A percentile compares a stretch with the other conserved stretches of the same genome.
These are phyloP conservation scores for Inga laurina DNA, from an alignment of 306 rosid genomes.

Conservation along the genomic window DNA sequence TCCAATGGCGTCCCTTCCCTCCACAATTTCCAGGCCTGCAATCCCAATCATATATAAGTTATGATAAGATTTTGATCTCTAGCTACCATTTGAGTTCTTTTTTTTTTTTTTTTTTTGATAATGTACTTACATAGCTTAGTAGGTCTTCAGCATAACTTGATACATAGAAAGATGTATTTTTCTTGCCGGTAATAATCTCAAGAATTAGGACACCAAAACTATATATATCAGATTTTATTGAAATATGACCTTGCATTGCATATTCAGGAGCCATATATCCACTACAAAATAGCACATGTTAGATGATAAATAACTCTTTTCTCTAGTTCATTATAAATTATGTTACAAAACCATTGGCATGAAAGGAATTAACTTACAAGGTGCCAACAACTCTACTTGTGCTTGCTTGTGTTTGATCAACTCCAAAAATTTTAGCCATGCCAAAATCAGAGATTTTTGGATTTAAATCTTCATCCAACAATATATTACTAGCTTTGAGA, in stretches of 20 bases:
- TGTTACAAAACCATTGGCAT: too few species aligned
- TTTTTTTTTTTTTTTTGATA: too few species aligned
- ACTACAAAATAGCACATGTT: not conserved
- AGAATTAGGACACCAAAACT: not conserved
- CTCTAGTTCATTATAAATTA: not conserved
- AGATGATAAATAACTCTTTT: not conserved
- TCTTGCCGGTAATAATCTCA: not conserved
- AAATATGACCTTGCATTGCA: not conserved
- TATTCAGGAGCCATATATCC: not conserved
- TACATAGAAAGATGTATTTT: not conserved
- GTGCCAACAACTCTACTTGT: not conserved
- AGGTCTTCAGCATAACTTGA: not conserved
- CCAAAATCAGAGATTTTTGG: not conserved
- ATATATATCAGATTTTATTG: not conserved
- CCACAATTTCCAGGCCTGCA: too few species aligned
- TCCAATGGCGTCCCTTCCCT: too few species aligned
- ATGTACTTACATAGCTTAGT: not conserved
- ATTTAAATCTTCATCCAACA: not conserved
- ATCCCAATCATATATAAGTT: too few species aligned
- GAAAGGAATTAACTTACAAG: not conserved
- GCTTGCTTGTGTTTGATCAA: not conserved
- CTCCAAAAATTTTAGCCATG: not conserved
- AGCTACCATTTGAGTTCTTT: too few species aligned
- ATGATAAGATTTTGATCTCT: too few species aligned
- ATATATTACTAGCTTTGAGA: not conserved